Evolutionary conservation across 208 protist species (phyloP), one percentile per base, ranked within the genome.

Genomic region (Leishmania arabica): DNA sequence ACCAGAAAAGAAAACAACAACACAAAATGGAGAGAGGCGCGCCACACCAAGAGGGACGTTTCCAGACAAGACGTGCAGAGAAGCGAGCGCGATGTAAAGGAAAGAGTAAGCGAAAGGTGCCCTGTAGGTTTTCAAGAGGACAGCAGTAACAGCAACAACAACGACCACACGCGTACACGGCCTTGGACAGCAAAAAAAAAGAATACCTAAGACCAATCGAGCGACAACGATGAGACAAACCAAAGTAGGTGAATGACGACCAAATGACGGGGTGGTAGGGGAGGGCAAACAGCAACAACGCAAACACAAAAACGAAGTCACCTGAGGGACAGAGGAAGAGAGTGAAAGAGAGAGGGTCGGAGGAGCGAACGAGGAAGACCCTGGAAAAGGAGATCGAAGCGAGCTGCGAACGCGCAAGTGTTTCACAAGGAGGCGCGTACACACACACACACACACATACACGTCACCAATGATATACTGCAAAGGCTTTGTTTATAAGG

Each of bases 161-260:
- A 7, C 60, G 11, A 31, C 60, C 1, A 31, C 31, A 37, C 6
- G n/a, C 24, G 56, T 31, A 62, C 24, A 31, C 1, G 24, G 27
- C 24, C 7, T 24, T 24, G 42, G 64, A 45, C 21, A 11, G 47
- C 77, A 73, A 78, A 19, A 82, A 77, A 62, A 81, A 71, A 8
- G 71, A 19, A 49, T 74, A 79, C 4, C 17, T n/a, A 75, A 7
- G 5, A 75, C 58, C 54, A 64, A 13, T 8, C 45, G 62, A 80
- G 53, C n/a, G 53, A 81, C 54, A 60, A 77, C 70, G 17, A 79
- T 82, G 21, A 53, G 54, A 83, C 13, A 60, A 31, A 62, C 56
- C 8, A 31, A 77, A 53, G 19, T 74, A 69, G 21, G 17, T 72
- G 15, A 72, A 47, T 31, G 24, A 73, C 19, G 13, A n/a, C 42